These are phyloP conservation scores for Globisporangium irregulare DNA, from an alignment of 352 stramenopile genomes.

Conservation along the genomic window DNA sequence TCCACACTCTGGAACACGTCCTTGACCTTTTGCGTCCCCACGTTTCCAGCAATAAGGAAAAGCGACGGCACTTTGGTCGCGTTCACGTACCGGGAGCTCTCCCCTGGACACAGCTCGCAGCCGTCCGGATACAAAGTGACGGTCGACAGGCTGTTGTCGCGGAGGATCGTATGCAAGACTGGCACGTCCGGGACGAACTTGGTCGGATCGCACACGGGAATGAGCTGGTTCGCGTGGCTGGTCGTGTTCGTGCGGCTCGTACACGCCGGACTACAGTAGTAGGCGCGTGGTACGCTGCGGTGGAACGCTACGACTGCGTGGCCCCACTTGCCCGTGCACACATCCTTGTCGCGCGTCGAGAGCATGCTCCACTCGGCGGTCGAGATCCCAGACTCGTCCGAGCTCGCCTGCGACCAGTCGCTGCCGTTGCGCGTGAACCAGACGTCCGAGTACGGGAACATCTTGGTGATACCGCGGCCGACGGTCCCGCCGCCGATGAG, in stretches of 20 bases:
- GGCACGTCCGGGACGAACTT: conserved; percentile 34
- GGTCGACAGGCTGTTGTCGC: conserved; percentile 43
- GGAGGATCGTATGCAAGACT: conserved; percentile 33
- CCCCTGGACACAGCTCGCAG: conserved; percentile 55
- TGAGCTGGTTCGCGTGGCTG: conserved; percentile 53
- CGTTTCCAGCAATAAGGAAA: conserved; percentile 64
- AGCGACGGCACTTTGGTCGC: conserved; percentile 53
- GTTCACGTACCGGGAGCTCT: conserved; percentile 45
- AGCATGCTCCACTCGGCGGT: conserved; percentile 79
- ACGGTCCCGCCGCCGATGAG: conserved; percentile 71
- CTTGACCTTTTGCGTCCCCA: conserved; percentile 69
- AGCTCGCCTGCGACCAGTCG: conserved; percentile 55
- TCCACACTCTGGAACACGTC: conserved; percentile 68
- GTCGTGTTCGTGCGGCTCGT: conserved; percentile 41
- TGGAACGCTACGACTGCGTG: conserved; percentile 56
- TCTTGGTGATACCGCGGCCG: conserved; percentile 67
- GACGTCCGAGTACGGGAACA: conserved; percentile 68
- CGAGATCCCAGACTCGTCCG: conserved; percentile 61
- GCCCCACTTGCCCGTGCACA: conserved; percentile 76
- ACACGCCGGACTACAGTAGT: conserved; percentile 57
- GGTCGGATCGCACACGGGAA: conserved; percentile 50
- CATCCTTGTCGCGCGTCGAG: conserved; percentile 32
- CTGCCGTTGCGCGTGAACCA: conserved; percentile 71
- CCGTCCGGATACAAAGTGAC: conserved; percentile 70
- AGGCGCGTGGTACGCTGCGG: conserved; percentile 43